These are phyloP conservation scores for Coemansia sp. DNA, from an alignment of 192 early-diverging fungal species.

Conservation along the genomic window DNA sequence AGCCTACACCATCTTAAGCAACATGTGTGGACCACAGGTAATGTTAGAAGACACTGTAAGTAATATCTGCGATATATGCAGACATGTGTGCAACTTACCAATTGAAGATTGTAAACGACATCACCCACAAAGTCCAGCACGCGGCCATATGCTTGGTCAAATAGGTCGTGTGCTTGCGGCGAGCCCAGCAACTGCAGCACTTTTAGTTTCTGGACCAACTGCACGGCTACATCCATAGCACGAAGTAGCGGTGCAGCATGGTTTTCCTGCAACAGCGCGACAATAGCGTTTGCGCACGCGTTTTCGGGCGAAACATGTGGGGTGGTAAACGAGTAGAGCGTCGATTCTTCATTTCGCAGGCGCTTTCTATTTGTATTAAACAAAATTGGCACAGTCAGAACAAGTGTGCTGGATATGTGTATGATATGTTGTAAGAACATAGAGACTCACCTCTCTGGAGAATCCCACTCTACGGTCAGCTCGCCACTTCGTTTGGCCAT, in stretches of 20 bases:
- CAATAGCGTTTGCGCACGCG: conserved; percentile 13
- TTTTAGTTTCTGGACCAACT: conserved; percentile 43
- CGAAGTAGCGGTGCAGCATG: conserved; percentile 14
- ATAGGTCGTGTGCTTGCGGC: conserved; percentile 15
- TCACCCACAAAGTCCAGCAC: conserved; percentile 40
- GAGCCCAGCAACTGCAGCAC: conserved; percentile 26
- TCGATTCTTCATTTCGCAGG: conserved; percentile 22
- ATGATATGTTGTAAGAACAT: no score
- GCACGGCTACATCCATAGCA: conserved; percentile 31
- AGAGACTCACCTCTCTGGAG: conserved; percentile 21
- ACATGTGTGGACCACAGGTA: neutral
- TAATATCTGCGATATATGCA: no score
- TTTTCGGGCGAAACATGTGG: conserved; percentile 24
- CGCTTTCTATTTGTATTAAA: conserved; percentile 37
- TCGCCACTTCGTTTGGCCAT: conserved; percentile 1
- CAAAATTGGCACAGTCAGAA: neutral
- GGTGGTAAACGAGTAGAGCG: conserved; percentile 8
- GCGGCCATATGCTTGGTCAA: conserved; percentile 25
- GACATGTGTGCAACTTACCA: conserved; percentile 16
- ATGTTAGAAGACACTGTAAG: neutral
- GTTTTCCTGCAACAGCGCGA: conserved; percentile 14
- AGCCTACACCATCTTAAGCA: conserved; percentile 16
- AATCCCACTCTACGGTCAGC: neutral
- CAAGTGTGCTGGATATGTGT: neutral
- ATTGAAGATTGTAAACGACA: conserved; percentile 22